Evolutionary conservation across 148 eudicot species (phyloP), one percentile per base, ranked within the genome.

Genomic region (Cornus florida): DNA sequence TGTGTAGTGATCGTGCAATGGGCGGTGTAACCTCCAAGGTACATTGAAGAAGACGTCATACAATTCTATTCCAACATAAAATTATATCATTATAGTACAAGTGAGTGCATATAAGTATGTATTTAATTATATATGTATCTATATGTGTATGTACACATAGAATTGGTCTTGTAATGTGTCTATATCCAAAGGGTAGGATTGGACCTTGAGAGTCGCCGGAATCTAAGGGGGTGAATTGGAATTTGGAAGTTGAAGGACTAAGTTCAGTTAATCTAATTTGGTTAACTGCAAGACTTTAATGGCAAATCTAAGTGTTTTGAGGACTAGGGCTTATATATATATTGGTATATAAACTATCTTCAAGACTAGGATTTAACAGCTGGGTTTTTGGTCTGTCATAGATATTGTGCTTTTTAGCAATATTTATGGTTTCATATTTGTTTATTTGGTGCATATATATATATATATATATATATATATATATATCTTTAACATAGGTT

Each of bases 211-310:
- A 16, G 39, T 7, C 75, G 84, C 72, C 80, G 77, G 80, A 82
- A 72, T 82, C 84, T 65, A 77, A 72, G 77, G 73, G 73, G 39
- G 13, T 71, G 50, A 62, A 75, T 64, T 35, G 33, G 68, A 35
- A 70, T 10, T 12, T 11, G 19, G 68, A 35, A 70, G 16, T 12
- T 11, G 19, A 43, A 60, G 14, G 83, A 70, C 79, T 72, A 82
- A 71, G 77, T 77, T 82, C 84, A 81, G 66, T 39, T 76, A 24
- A 81, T 68, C 84, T 11, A 31, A 65, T 32, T 13, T 10, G 39
- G 39, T 31, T 67, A 67, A 67, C 19, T 64, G 19, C 16, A 67
- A 67, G n/a, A 9, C 31, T 31, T 65, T 5, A 48, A 22, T 74
- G 70, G 46, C 56, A 10, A 33, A 75, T 75, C 70, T 65, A 75